Base-by-base conservation (phyloP, 2,329 filamentous ascomycete species). In the Neopestalotiopsis clavispora region DNA sequence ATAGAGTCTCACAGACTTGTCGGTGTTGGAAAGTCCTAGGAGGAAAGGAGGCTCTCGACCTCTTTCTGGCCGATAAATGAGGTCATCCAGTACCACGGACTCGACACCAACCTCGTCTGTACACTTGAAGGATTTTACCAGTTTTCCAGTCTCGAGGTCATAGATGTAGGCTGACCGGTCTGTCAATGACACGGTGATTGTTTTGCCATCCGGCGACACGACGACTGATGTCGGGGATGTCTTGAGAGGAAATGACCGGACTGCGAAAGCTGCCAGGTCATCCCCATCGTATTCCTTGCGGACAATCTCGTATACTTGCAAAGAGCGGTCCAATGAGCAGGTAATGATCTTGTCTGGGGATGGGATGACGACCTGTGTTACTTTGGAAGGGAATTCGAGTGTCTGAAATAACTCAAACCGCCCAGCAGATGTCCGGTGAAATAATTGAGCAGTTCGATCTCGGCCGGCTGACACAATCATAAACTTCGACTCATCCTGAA, bases 371-470 rank as follows among this genome's bases (percentile, higher is more conserved):
- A 85, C 86, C 76, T 91, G 90, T 67, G 88, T 91, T 20, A 99
- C 95, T 71, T 93, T 93, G 28, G 94, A 94, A 38, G 94, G 90
- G 79, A 98, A 97, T 74, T 99, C 95, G 68, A 98, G 88, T 0
- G 96, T 99, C 79, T 99, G 96, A 65, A 97, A 88, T 68, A 98
- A 88, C 69, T 92, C 88, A 79, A 97, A 92, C 2, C 80, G 81
- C 2, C 89, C 86, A 13, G 80, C 83, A 1, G 82, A 81, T 30
- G 85, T 84, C 32, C 85, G 84, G 70, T 89, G 86, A 77, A 98
- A 98, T n/a, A 99, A 83, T 78, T 99, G 96, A 1, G 95, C 89
- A n/a, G 92, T 97, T 65, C 96, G 91, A 80, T 99, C 96, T 72
- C 96, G 88, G 45, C 94, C 93, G 77, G 92, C 95, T 12, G 91